A percentile compares a stretch with the other conserved stretches of the same genome.
Evolutionary conservation across 1,139 yeast species (phyloP).

Genomic region (Kluyveromyces marxianus): DNA sequence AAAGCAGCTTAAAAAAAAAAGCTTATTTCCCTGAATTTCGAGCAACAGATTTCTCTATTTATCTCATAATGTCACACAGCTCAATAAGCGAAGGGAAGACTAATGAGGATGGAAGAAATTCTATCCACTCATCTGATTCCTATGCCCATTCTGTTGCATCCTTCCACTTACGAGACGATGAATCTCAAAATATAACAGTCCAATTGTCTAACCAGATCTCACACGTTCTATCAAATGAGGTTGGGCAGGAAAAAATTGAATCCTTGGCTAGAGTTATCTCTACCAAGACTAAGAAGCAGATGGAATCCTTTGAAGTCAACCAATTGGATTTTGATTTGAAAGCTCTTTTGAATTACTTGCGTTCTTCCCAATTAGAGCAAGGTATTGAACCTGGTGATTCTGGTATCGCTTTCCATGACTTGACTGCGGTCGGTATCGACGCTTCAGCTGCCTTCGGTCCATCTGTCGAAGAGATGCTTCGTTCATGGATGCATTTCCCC

Average conservation of each 20-base stretch:
- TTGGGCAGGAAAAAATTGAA: slow-evolving; percentile 34
- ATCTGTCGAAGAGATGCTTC: slow-evolving; percentile 38
- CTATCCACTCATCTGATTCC: slow-evolving; percentile 11
- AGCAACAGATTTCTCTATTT: too few species aligned
- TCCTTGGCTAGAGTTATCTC: slow-evolving; percentile 38
- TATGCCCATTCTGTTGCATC: slow-evolving; percentile 18
- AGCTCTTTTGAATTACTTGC: slow-evolving; percentile 34
- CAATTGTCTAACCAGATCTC: slow-evolving; percentile 28
- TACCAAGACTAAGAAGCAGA: slow-evolving; percentile 33
- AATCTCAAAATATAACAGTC: slow-evolving; percentile 21
- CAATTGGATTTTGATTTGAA: slow-evolving; percentile 36
- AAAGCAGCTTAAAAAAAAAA: too few species aligned
- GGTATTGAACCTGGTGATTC: slow-evolving; percentile 42
- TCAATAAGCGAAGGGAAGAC: not conserved
- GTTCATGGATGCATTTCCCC: slow-evolving; percentile 32
- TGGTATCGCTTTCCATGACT: slow-evolving; percentile 40
- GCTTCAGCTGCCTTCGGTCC: slow-evolving; percentile 47
- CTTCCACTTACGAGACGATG: slow-evolving; percentile 14
- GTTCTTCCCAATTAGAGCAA: slow-evolving; percentile 32
- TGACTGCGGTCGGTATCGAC: slow-evolving; percentile 46
- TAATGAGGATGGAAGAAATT: slow-evolving; percentile 2
- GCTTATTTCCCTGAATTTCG: too few species aligned
- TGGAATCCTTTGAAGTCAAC: slow-evolving; percentile 34
- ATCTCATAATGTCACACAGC: not conserved
- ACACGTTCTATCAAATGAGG: slow-evolving; percentile 26